Conservation (phyloP, 2,329 filamentous ascomycete species). For the Esteya vermicola region DNA sequence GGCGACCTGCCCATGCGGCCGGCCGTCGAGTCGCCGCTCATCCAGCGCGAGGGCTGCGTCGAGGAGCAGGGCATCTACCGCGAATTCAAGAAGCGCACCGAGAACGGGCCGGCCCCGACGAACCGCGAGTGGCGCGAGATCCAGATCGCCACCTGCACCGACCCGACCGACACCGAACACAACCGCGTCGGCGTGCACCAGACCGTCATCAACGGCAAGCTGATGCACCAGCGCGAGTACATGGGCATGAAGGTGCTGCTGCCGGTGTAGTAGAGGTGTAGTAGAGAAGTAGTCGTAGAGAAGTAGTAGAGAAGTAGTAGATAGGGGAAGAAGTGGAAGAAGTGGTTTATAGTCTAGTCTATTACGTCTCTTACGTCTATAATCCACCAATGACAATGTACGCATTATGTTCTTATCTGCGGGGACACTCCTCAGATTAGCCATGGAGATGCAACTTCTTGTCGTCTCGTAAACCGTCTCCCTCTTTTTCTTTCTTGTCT, state of each 20-base stretch:
- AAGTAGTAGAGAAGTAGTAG: too few species aligned
- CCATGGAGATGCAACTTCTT: too few species aligned
- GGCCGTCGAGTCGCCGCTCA: constrained; percentile 18
- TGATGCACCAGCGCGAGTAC: constrained; percentile 30
- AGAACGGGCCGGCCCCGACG: constrained; percentile 24
- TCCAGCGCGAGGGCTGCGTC: constrained; percentile 24
- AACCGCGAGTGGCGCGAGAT: constrained; percentile 34
- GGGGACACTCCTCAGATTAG: too few species aligned
- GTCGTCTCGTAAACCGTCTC: too few species aligned
- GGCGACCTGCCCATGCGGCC: constrained; percentile 28
- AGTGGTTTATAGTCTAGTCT: too few species aligned
- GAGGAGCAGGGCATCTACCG: constrained; percentile 28
- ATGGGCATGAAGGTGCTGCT: constrained; percentile 30
- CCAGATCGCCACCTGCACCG: constrained; percentile 27
- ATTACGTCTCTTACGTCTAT: too few species aligned
- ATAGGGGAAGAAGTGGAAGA: too few species aligned
- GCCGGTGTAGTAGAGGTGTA: constrained; percentile 18
- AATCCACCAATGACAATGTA: too few species aligned
- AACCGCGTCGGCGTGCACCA: constrained; percentile 27
- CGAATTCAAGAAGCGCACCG: constrained; percentile 27
- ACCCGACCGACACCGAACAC: constrained; percentile 24
- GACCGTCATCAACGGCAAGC: constrained; percentile 26
- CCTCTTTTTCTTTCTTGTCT: not conserved
- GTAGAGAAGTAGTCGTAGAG: not conserved
- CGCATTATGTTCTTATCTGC: too few species aligned